A percentile compares a stretch with the other conserved stretches of the same genome.
Conservation (phyloP, 495 filamentous ascomycete genomes). For the Saxophila tyrrhenica region DNA sequence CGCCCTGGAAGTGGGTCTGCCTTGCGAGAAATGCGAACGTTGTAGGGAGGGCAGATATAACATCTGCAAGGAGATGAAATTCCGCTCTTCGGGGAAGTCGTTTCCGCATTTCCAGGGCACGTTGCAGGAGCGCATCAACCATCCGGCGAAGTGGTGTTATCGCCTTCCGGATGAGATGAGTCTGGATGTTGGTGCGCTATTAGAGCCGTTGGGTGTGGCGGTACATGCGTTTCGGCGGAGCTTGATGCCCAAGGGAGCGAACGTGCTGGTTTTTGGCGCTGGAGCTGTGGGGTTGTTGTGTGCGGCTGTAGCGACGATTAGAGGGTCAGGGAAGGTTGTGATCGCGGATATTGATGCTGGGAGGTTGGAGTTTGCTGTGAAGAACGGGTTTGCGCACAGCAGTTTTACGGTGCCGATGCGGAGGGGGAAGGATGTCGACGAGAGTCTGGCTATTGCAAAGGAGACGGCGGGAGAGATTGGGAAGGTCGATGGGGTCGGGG, state of each 20-base stretch:
- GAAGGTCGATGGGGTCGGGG: constrained; percentile 36
- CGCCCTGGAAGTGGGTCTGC: constrained; percentile 73
- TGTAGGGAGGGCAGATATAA: constrained; percentile 68
- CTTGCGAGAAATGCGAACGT: constrained; percentile 57
- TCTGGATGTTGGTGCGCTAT: constrained; percentile 58
- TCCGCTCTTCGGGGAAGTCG: constrained; percentile 65
- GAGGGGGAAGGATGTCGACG: constrained; percentile 39
- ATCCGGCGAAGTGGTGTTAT: constrained; percentile 58
- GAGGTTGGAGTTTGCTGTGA: constrained; percentile 58
- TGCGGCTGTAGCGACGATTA: constrained; percentile 56
- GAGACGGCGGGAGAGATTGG: constrained; percentile 42
- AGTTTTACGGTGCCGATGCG: constrained; percentile 33
- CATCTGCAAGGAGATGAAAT: constrained; percentile 69
- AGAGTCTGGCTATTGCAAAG: constrained; percentile 51
- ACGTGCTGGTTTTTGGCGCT: constrained; percentile 67
- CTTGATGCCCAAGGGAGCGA: constrained; percentile 38
- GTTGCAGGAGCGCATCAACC: constrained; percentile 66
- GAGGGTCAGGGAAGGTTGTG: constrained; percentile 53
- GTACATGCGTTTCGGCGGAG: constrained; percentile 62
- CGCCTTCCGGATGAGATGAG: constrained; percentile 55
- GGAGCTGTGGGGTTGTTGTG: constrained; percentile 70
- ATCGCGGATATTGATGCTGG: constrained; percentile 72
- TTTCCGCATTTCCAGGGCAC: constrained; percentile 76
- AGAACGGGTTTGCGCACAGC: constrained; percentile 55
- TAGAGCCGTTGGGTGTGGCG: constrained; percentile 71